Conservation (phyloP, 225 moss, liverwort and hornwort genomes). For the Marchantia paleacea region DNA sequence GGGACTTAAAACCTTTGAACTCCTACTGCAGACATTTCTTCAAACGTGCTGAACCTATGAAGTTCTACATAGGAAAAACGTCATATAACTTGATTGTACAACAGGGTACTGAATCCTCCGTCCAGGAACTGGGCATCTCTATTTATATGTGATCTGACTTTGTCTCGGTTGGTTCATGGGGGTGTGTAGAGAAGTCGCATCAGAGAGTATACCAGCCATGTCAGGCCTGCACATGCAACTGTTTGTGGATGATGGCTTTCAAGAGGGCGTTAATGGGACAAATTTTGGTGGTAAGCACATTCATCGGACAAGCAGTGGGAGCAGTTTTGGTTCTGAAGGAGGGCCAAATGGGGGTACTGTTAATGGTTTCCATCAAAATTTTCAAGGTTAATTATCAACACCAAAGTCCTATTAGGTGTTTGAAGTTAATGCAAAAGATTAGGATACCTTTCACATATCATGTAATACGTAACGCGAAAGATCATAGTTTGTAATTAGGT, state of each 20-base stretch:
- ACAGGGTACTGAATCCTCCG: neutral
- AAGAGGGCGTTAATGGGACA: slow-evolving; percentile 39
- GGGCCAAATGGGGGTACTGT: slow-evolving; percentile 45
- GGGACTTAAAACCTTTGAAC: neutral
- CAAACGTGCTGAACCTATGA: neutral
- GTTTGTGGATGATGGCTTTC: slow-evolving; percentile 63
- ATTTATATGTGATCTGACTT: slow-evolving; percentile 3
- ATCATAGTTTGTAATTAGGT: neutral
- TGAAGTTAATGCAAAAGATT: neutral
- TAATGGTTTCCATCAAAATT: slow-evolving; percentile 82
- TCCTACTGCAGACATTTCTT: neutral
- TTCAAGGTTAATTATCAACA: slow-evolving; percentile 66
- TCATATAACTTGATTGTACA: neutral
- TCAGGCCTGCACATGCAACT: slow-evolving; percentile 58
- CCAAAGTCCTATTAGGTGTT: neutral
- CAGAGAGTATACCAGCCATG: slow-evolving; percentile 57
- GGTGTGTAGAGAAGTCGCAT: slow-evolving; percentile 62
- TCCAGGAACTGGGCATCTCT: neutral
- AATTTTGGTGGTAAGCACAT: slow-evolving; percentile 56
- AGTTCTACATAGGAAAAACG: too few relatives aligned
- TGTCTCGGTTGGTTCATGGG: slow-evolving; percentile 21
- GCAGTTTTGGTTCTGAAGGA: slow-evolving; percentile 88
- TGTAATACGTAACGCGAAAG: neutral
- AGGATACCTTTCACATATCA: neutral
- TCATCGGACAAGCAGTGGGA: slow-evolving; percentile 70